Evolutionary conservation across 2,329 filamentous ascomycete species (phyloP).

Genomic region (Trichophyton benhamiae): DNA sequence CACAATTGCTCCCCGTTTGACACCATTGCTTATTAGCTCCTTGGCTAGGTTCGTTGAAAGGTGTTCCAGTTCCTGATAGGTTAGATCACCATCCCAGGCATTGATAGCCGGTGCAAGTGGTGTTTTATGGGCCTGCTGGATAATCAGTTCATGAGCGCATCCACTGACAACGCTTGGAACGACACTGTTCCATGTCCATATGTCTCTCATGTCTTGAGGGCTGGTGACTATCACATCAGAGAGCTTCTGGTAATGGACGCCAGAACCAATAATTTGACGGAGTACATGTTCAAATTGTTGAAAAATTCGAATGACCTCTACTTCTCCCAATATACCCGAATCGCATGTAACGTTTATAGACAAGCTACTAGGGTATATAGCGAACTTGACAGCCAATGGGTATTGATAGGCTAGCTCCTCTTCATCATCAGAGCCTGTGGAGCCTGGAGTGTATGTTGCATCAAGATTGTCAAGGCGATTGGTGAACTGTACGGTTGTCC

Average conservation of each 20-base stretch:
- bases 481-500: slow-evolving; percentile 14
- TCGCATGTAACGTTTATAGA: not conserved
- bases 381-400: not conserved
- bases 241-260: not conserved
- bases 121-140: slow-evolving; percentile 8
- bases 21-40: slow-evolving; percentile 21
- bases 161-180: slow-evolving; percentile 14
- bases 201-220: not conserved
- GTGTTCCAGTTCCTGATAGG: slow-evolving; percentile 20
- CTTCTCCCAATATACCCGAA: not conserved
- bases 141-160: slow-evolving; percentile 14
- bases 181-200: slow-evolving; percentile 18
- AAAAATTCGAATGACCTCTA: not conserved
- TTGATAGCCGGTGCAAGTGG: slow-evolving; percentile 15
- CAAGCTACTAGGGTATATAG: not conserved
- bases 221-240: not conserved
- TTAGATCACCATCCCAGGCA: slow-evolving; percentile 22
- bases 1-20: slow-evolving; percentile 19
- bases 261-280: not conserved
- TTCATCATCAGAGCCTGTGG: not conserved
- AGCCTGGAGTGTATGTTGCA: not conserved
- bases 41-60: slow-evolving; percentile 22
- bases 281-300: slow-evolving; percentile 4
- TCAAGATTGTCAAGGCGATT: not conserved
- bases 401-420: no score